These are phyloP conservation scores for Diaporthe citrichinensis DNA, from an alignment of 2,329 filamentous ascomycete genomes.

Conservation along the genomic window DNA sequence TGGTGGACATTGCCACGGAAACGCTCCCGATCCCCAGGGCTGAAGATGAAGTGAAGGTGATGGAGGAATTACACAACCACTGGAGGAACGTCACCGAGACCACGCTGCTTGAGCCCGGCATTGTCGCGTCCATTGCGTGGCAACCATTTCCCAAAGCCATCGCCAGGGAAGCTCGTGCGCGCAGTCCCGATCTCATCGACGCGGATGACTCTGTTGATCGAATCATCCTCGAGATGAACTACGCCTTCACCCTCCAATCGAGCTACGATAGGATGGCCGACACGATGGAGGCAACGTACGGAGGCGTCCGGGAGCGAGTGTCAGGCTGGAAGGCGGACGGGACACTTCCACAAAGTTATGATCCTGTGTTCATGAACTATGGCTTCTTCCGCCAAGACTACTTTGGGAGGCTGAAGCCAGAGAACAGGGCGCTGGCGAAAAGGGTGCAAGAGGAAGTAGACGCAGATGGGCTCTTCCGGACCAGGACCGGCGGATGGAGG, in stretches of 20 bases:
- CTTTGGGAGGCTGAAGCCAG: constrained; percentile 26
- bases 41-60: constrained; percentile 5
- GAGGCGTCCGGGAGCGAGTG: constrained; percentile 1
- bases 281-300: constrained; percentile 24
- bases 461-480: background rate
- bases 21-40: background rate
- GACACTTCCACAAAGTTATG: constrained; percentile 4
- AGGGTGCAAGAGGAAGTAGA: constrained; percentile 12
- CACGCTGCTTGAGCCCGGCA: constrained; percentile 2
- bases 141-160: constrained; percentile 16
- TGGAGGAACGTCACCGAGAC: constrained; percentile 1
- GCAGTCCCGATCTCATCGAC: constrained; percentile 18
- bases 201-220: background rate
- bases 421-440: constrained; percentile 23
- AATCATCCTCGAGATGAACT: constrained; percentile 27
- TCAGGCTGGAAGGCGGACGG: background rate
- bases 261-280: constrained; percentile 13
- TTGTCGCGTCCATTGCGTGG: constrained; percentile 23
- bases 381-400: constrained; percentile 26
- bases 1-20: constrained; percentile 19
- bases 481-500: constrained; percentile 16
- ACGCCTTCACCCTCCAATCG: constrained; percentile 10
- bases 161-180: constrained; percentile 20
- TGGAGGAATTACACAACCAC: constrained; percentile 19
- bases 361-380: constrained; percentile 25